Evolutionary conservation across 371 early-diverging fungal species (phyloP), one percentile per base, ranked within the genome.

Genomic region (Mucor piriformis): DNA sequence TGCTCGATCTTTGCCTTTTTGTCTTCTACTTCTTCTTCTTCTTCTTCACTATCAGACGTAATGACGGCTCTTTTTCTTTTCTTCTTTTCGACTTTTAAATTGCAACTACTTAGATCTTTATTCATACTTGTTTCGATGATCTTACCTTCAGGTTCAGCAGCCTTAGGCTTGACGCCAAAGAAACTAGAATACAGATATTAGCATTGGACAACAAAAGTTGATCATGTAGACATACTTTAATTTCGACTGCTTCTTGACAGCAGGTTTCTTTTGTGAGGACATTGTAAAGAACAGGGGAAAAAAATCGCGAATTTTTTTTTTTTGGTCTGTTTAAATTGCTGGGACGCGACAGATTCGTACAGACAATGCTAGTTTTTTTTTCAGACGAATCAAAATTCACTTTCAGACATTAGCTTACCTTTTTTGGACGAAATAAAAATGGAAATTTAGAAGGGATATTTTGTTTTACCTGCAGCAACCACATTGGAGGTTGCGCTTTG

Each of bases 21-120:
- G 21, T n/a, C 47, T 33, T 35, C 27, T 5, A 20, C 37, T 44
- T 21, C 48, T 40, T 59, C 50, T 2, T 58, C 44, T 12, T 43
- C 46, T 51, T 57, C 63, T 33, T 63, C 63, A 8, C 38, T 51
- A 12, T 57, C 63, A 20, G 51, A 56, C 16, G 7, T 23, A 3
- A 57, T 46, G 4, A 44, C 44, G 2, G 29, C 18, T 27, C 51
- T 49, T 13, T 52, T 63, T 40, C 63, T 33, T 15, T 54, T 61
- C 10, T 54, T 47, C 15, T 46, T 11, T 10, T 23, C 46, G 1
- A 8, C 8, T 29, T 29, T 29, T 29, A 29, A n/a, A n/a, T n/a
- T n/a, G n/a, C n/a, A n/a, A n/a, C n/a, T n/a, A n/a, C n/a, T n/a
- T n/a, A n/a, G n/a, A n/a, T n/a, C n/a, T n/a, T n/a, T n/a, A n/a